These are phyloP conservation scores for Colletotrichum nymphaeae DNA, from an alignment of 2,329 filamentous ascomycete genomes.

Conservation along the genomic window DNA sequence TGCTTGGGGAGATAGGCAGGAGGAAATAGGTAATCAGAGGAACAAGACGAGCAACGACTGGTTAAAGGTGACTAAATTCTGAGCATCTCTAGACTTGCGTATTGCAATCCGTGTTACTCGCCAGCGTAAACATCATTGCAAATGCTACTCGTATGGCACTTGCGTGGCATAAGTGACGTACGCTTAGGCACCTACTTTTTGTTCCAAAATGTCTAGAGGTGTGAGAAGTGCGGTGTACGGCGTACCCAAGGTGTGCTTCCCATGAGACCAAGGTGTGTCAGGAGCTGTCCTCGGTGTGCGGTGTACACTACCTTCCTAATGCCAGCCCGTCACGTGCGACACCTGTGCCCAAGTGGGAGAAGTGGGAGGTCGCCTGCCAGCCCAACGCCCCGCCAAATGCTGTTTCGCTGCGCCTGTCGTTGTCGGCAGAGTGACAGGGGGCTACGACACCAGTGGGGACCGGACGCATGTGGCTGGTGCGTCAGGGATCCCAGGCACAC, in stretches of 20 bases:
- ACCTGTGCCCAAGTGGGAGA: conserved; percentile 5
- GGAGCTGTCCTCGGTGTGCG: not conserved
- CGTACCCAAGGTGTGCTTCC: not conserved
- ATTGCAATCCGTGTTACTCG: not conserved
- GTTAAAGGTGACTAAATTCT: not conserved
- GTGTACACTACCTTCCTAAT: not conserved
- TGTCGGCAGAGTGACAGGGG: conserved; percentile 28
- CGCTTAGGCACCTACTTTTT: conserved; percentile 11
- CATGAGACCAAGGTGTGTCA: not conserved
- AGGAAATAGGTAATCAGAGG: not conserved
- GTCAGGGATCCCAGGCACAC: conserved; percentile 27
- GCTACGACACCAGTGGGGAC: conserved; percentile 23
- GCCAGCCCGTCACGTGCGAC: conserved; percentile 15
- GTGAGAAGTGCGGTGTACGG: not conserved
- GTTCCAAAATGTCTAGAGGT: not conserved
- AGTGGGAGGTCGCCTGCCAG: not conserved
- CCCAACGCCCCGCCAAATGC: conserved; percentile 21
- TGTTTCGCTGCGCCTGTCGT: not conserved
- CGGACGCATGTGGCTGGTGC: conserved; percentile 33
- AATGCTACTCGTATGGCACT: not conserved
- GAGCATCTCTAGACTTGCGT: not conserved
- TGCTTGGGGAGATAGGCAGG: no score
- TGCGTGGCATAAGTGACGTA: conserved; percentile 27
- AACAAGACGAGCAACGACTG: not conserved
- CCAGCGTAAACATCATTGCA: not conserved